Conservation (phyloP, 73 alveolate species). For the Tetrahymena thermophila region DNA sequence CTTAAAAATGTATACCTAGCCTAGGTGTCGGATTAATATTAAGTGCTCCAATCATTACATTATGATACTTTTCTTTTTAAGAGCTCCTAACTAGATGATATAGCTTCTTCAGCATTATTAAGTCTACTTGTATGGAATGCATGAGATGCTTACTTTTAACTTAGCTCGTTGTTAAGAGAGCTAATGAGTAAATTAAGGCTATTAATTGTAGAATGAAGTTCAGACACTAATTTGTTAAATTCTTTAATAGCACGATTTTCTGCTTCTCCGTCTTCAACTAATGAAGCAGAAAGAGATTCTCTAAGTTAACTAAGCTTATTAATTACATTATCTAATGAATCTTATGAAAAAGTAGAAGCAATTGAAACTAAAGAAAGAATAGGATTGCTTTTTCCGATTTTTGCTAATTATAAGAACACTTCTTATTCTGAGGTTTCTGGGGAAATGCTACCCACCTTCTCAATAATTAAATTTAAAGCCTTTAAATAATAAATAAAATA, state of each 20-base stretch:
- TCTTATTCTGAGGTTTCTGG: neutral
- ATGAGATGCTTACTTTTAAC: neutral
- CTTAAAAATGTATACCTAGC: neutral
- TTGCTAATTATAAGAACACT: neutral
- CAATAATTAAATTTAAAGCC: neutral
- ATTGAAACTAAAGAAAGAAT: neutral
- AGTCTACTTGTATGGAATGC: neutral
- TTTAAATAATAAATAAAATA: neutral
- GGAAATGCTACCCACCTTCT: neutral
- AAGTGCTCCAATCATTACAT: neutral
- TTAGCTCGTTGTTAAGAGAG: neutral
- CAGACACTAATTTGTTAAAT: neutral
- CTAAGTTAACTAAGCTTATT: neutral
- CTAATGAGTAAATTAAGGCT: neutral
- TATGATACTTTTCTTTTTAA: neutral
- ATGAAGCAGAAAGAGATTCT: neutral
- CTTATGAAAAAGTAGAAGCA: neutral
- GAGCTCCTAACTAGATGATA: neutral
- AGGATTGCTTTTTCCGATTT: neutral
- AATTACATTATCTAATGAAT: neutral
- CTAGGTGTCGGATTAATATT: neutral
- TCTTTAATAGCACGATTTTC: neutral
- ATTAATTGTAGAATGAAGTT: neutral
- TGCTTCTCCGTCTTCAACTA: neutral
- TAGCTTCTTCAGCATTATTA: neutral